phyloP scores from a whole-genome alignment of 495 filamentous ascomycete species.

The Hypoxylon cercidicola region DNA sequence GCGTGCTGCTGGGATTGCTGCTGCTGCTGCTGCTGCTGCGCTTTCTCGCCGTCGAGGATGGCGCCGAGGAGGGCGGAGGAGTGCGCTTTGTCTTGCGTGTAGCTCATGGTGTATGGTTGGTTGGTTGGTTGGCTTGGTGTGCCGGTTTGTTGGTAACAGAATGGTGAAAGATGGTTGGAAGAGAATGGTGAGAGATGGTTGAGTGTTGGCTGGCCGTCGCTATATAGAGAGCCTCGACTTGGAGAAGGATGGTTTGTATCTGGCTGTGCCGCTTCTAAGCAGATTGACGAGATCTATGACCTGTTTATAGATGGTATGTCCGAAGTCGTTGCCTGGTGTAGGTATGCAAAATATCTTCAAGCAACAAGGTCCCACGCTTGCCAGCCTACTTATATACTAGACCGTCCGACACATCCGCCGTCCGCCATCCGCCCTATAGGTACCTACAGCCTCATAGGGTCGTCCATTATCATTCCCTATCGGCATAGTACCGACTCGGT shows the following conservation, averaged over 20 bases:
- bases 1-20: background rate
- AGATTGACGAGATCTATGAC: no score
- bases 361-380: background rate
- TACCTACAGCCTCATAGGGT: slow-evolving; percentile 2
- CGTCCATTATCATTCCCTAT: background rate
- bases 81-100: slow-evolving; percentile 38
- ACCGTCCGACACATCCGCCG: background rate
- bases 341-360: background rate
- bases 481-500: slow-evolving; percentile 1
- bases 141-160: background rate
- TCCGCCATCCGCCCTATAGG: background rate
- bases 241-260: background rate
- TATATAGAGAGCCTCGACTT: no score
- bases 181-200: no score
- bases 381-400: background rate
- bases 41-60: slow-evolving; percentile 26
- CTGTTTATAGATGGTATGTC: no score
- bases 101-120: slow-evolving; percentile 23
- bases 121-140: background rate
- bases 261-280: no score
- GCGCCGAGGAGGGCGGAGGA: slow-evolving; percentile 29
- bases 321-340: no score
- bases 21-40: no score
- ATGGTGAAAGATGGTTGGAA: background rate
- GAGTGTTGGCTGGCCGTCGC: no score